Evolutionary conservation across 1,284 basidiomycete genomes (phyloP), one percentile per base, ranked within the genome.

Genomic region (Takashimella tepidaria): DNA sequence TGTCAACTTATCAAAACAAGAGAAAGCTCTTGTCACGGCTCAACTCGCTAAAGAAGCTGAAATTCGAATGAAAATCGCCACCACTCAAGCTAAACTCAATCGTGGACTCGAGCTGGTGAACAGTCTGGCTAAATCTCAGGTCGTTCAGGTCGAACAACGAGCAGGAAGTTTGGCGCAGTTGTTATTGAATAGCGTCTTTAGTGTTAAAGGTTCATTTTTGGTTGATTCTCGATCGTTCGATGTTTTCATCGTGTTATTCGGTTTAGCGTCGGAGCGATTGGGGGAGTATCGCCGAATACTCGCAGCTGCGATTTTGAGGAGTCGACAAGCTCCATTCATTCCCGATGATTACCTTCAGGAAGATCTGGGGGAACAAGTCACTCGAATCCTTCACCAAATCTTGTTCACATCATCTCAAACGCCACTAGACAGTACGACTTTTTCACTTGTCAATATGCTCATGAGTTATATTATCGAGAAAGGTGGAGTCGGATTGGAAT

Each of bases 341-440:
- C 87, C 90, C 0, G 83, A 84, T 53, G 85, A 89, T 44, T 78
- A 89, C 56, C 79, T 82, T 45, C 80, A 80, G 2, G 92, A 96
- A 50, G 50, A 57, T 47, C 51, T 42, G 41, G 31, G 55, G 86
- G 91, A 81, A 19, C 79, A 97, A 23, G 81, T 92, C 25, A 79
- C 89, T 42, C 88, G 95, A 19, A 85, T 98, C 1, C 78, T 99
- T 1, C 91, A 97, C 71, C 85, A 90, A 26, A 72, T 98, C 1
- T 85, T 89, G 26, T 88, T 84, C 55, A 77, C 93, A 2, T 86
- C 89, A 0, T 89, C 95, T 62, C 86, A 90, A 65, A 77, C 82
- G 0, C 84, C 90, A 0, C 86, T 98, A 47, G 90, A 96, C 67
- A 81, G 85, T 0, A 83, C 86, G 0, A 92, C 92, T 0, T 93